Conservation (phyloP, 2,329 filamentous ascomycete species). For the Fusarium sp. region DNA sequence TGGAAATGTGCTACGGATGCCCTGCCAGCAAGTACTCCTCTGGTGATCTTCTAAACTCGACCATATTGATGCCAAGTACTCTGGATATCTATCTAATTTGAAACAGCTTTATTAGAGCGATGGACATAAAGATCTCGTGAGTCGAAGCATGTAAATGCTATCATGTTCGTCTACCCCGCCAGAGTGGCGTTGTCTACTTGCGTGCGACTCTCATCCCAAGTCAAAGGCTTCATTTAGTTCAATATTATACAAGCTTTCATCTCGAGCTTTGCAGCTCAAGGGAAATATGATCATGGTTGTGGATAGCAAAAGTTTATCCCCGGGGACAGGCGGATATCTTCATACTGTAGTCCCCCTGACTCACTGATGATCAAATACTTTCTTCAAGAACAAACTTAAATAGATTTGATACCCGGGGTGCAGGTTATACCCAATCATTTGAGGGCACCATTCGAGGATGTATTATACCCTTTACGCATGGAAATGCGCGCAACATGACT, state of each 20-base stretch:
- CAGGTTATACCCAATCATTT: background rate
- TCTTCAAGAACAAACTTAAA: background rate
- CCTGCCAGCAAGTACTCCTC: too few species aligned
- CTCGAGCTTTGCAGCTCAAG: accelerated
- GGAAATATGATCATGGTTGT: too few species aligned
- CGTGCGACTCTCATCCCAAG: background rate
- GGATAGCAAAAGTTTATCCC: background rate
- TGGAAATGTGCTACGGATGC: background rate
- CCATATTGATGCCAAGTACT: background rate
- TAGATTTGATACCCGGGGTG: too few species aligned
- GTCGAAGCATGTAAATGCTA: background rate
- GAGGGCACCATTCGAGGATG: background rate
- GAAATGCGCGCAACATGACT: background rate
- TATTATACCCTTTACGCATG: background rate
- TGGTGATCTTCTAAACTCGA: background rate
- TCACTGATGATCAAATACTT: background rate
- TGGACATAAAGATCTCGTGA: background rate
- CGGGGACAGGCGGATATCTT: background rate
- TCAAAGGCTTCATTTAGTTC: background rate
- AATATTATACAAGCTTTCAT: background rate
- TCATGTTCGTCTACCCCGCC: background rate
- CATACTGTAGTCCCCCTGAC: too few species aligned
- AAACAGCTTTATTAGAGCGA: background rate
- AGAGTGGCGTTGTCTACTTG: background rate
- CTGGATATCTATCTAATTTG: background rate